phyloP scores from a whole-genome alignment of 805 yeast genomes.

The Priceomyces carsonii region DNA sequence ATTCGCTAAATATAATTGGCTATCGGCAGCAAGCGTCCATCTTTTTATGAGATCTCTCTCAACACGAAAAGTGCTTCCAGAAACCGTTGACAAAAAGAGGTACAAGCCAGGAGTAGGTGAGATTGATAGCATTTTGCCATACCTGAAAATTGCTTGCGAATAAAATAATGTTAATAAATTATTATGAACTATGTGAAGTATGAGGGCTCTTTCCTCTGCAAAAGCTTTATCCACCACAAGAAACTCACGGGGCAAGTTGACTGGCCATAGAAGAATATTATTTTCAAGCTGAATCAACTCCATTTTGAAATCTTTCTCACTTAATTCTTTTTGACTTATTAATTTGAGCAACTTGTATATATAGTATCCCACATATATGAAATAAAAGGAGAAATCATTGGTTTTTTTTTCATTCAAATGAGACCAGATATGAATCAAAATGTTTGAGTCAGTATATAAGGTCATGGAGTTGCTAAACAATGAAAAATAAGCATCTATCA shows the following conservation, averaged over 20 bases:
- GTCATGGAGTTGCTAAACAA: conserved; percentile 10
- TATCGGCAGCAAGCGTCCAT: conserved; percentile 19
- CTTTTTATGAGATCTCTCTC: conserved; percentile 12
- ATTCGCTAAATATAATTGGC: conserved; percentile 16
- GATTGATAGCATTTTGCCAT: conserved; percentile 16
- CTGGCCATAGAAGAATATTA: conserved; percentile 24
- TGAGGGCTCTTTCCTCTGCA: conserved; percentile 20
- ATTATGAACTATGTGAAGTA: conserved; percentile 20
- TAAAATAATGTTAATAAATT: conserved; percentile 18
- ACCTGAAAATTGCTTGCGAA: conserved; percentile 11
- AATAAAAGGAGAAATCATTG: conserved; percentile 15
- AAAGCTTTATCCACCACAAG: conserved; percentile 19
- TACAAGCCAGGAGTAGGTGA: conserved; percentile 23
- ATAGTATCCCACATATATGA: conserved; percentile 14
- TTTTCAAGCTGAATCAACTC: conserved; percentile 18
- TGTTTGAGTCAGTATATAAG: conserved; percentile 10
- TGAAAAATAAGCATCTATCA: conserved; percentile 18
- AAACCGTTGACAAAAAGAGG: conserved; percentile 21
- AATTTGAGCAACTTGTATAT: conserved; percentile 17
- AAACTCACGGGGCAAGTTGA: conserved; percentile 18
- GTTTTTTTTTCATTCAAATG: conserved; percentile 10
- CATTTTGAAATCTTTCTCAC: conserved; percentile 1
- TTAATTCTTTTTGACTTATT: conserved; percentile 5
- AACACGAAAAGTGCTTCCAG: conserved; percentile 20
- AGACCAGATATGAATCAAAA: conserved; percentile 3